Evolutionary conservation across 106 monocot genomes (phyloP), one percentile per base, ranked within the genome.

Genomic region (Iris macrosiphon): DNA sequence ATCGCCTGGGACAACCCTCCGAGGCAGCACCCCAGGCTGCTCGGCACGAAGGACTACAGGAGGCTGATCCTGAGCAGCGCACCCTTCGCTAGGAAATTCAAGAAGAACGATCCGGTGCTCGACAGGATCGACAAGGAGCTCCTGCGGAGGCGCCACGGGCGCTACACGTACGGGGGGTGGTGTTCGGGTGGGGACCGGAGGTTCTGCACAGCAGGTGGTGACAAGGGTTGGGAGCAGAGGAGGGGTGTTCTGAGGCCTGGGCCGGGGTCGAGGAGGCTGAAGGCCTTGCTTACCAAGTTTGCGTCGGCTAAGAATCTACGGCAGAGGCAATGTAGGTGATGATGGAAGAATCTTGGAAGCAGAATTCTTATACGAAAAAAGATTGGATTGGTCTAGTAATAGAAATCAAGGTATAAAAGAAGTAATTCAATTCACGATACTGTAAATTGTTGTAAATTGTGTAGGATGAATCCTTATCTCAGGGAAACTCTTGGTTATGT

Each of bases 1-100:
- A 70, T 93, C 52, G 31, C 23, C 6, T 93, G 93, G 93, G 84
- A 93, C 46, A 81, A 67, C 49, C 93, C 93, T 0, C 93, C 93
- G 6, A 88, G 84, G 70, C 93, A 93, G 49, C 93, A 93, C 42
- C 93, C 93, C 2, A 33, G 64, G 20, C 7, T 24, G 6, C 74
- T 93, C 0, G 77, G 78, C 10, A 2, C 71, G 24, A 84, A 59
- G 42, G 78, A 93, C 55, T 88, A 84, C 63, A 48, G 88, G 40
- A 80, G 49, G 51, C 52, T 79, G 67, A 59, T 93, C 31, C 63
- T 93, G 0, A 88, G 81, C 45, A 58, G 68, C 17, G 48, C 46
- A 1, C 66, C 80, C 0, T 93, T 93, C 45, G 93, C 88, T 0
- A 68, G 93, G 37, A 93, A 93, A 66, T 93, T 88, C 64, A 84